Conservation (phyloP, 163 green algal genomes). For the Coccomyxa subellipsoidea region DNA sequence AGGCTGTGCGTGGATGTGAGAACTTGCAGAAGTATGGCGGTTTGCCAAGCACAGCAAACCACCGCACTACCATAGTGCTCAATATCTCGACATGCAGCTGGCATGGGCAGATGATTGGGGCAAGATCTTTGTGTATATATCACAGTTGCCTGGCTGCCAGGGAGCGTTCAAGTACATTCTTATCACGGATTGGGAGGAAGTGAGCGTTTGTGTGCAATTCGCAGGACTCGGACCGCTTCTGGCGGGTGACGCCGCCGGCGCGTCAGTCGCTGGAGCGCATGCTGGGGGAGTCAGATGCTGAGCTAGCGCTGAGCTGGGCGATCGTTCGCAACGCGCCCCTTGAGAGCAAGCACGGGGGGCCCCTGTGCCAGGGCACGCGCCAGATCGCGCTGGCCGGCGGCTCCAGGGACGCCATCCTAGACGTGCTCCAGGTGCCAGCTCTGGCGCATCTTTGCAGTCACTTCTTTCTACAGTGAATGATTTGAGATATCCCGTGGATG, state of each 20-base stretch:
- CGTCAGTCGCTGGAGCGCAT: conserved; percentile 33
- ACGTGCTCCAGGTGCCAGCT: conserved; percentile 40
- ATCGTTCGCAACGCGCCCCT: conserved; percentile 48
- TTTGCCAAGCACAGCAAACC: no score
- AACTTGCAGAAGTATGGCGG: no score
- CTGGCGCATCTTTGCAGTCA: neutral
- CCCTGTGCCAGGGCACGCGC: conserved; percentile 39
- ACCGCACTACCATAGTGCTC: no score
- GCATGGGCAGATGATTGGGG: no score
- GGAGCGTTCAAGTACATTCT: no score
- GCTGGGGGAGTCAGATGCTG: conserved; percentile 25
- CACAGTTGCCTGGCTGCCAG: no score
- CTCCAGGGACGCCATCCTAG: conserved; percentile 34
- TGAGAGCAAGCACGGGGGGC: conserved; percentile 43
- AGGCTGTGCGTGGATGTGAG: no score
- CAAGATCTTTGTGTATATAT: no score
- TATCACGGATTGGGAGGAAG: no score
- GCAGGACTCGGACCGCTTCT: conserved; percentile 63
- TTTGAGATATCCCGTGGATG: no score
- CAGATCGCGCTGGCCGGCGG: conserved; percentile 37
- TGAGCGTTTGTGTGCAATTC: no score
- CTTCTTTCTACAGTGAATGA: neutral
- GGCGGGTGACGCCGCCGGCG: conserved; percentile 49
- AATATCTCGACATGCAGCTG: no score
- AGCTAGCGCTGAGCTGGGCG: conserved; percentile 48